Evolutionary conservation across 2,329 filamentous ascomycete species (phyloP).

Genomic region (Aureobasidium sp.): DNA sequence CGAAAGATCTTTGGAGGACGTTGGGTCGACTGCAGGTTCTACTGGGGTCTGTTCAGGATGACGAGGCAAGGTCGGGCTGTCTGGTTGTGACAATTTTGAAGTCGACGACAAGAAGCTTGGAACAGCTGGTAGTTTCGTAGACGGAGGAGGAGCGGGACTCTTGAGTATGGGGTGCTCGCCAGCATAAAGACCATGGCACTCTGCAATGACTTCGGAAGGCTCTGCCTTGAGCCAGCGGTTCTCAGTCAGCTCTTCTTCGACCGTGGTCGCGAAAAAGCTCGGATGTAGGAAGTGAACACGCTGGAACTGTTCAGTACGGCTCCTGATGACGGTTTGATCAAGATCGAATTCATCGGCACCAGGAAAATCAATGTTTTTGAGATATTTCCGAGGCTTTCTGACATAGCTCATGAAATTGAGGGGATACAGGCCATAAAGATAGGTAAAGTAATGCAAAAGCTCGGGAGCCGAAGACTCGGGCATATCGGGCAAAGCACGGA

Average conservation of each 20-base stretch:
- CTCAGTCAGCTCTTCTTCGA: constrained; percentile 73
- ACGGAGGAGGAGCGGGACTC: constrained; percentile 43
- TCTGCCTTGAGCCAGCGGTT: constrained; percentile 75
- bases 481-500: constrained; percentile 53
- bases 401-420: constrained; percentile 85
- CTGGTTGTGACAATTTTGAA: constrained; percentile 15
- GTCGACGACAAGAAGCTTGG: constrained; percentile 31
- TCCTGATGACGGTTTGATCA: constrained; percentile 68
- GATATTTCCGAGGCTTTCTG: constrained; percentile 69
- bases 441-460: constrained; percentile 69
- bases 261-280: constrained; percentile 75
- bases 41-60: neutral
- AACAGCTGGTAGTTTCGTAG: constrained; percentile 38
- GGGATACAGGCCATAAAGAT: constrained; percentile 75
- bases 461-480: constrained; percentile 59
- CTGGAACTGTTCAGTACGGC: constrained; percentile 67
- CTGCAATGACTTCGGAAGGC: constrained; percentile 69
- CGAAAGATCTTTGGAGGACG: constrained; percentile 33
- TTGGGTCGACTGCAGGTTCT: neutral
- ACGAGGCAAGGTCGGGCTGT: constrained; percentile 4
- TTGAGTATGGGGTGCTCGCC: constrained; percentile 35
- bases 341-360: constrained; percentile 69
- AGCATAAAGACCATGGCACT: constrained; percentile 65
- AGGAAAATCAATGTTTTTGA: constrained; percentile 64
- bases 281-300: constrained; percentile 69